phyloP scores from a whole-genome alignment of 176 grass and related monocot genomes.

The Raddia distichophylla region DNA sequence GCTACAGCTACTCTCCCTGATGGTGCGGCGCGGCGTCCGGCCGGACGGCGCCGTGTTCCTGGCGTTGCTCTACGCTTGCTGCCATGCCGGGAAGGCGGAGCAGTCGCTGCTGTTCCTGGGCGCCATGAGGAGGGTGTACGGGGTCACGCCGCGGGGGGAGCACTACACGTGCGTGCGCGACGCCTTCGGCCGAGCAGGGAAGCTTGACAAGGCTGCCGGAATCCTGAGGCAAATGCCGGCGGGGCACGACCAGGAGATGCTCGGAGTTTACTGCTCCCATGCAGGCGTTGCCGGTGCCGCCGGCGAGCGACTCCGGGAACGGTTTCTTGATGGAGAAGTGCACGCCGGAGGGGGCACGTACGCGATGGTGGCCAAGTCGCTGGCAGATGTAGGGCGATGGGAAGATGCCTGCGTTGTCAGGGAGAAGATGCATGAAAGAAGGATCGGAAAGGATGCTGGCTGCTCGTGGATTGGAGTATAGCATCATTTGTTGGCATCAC shows the following conservation, averaged over 20 bases:
- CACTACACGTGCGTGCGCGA: conserved; percentile 66
- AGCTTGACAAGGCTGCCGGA: conserved; percentile 18
- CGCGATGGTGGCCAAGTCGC: conserved; percentile 45
- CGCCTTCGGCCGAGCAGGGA: conserved; percentile 48
- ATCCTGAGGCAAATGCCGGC: conserved; percentile 31
- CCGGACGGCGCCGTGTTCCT: conserved; percentile 57
- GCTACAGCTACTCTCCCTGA: conserved; percentile 56
- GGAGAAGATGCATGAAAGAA: conserved; percentile 38
- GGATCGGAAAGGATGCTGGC: conserved; percentile 35
- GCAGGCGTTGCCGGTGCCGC: not conserved
- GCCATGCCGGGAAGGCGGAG: conserved; percentile 43
- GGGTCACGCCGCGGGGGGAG: conserved; percentile 36
- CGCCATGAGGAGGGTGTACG: conserved; percentile 55
- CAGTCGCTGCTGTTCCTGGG: conserved; percentile 39
- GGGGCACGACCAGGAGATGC: not conserved
- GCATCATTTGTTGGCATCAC: not conserved
- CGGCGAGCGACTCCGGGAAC: conserved; percentile 25
- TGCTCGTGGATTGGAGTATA: conserved; percentile 43
- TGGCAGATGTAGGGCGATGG: conserved; percentile 56
- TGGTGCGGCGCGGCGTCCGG: conserved; percentile 46
- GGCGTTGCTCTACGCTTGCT: conserved; percentile 54
- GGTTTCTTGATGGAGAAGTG: conserved; percentile 32
- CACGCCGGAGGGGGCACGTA: conserved; percentile 43
- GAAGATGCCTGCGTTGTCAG: conserved; percentile 46
- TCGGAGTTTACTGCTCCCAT: conserved; percentile 46